These are phyloP conservation scores for Cercospora sojina DNA, from an alignment of 2,329 filamentous ascomycete species.

Conservation along the genomic window DNA sequence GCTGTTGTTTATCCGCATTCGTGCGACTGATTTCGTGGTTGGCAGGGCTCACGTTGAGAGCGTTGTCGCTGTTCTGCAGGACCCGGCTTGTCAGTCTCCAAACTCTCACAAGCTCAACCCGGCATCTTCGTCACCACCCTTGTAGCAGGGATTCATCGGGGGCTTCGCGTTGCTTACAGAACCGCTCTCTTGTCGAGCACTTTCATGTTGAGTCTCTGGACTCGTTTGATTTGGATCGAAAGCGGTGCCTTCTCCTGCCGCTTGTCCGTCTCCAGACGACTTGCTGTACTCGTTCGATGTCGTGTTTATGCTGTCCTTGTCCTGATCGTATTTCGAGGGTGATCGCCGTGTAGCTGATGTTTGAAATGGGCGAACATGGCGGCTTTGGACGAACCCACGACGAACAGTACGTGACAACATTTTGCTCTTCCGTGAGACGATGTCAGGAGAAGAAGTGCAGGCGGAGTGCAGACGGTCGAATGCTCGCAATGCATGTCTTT, in stretches of 20 bases:
- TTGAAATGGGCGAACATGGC: constrained; percentile 24
- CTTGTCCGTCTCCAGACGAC: constrained; percentile 62
- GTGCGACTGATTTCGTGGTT: constrained; percentile 59
- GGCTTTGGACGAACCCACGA: constrained; percentile 10
- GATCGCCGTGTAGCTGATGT: constrained; percentile 29
- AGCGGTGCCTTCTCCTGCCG: constrained; percentile 59
- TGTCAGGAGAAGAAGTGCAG: neutral
- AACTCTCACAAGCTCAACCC: neutral
- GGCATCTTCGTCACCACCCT: neutral
- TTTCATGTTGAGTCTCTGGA: constrained; percentile 60
- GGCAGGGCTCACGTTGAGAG: constrained; percentile 60
- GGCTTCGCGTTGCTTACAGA: constrained; percentile 16
- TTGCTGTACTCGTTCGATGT: constrained; percentile 66
- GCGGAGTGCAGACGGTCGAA: neutral
- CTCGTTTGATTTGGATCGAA: constrained; percentile 68
- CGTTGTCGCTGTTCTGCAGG: constrained; percentile 43
- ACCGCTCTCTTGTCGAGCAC: constrained; percentile 39
- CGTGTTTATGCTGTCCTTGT: constrained; percentile 62
- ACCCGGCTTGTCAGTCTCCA: neutral
- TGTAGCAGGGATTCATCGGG: neutral
- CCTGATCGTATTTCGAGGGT: constrained; percentile 46
- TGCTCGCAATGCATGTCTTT: neutral
- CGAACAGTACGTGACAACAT: constrained; percentile 21
- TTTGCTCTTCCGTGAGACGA: neutral
- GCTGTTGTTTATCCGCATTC: constrained; percentile 37